Evolutionary conservation across 768 basidiomycete species (phyloP).

Genomic region (Bullera alba): DNA sequence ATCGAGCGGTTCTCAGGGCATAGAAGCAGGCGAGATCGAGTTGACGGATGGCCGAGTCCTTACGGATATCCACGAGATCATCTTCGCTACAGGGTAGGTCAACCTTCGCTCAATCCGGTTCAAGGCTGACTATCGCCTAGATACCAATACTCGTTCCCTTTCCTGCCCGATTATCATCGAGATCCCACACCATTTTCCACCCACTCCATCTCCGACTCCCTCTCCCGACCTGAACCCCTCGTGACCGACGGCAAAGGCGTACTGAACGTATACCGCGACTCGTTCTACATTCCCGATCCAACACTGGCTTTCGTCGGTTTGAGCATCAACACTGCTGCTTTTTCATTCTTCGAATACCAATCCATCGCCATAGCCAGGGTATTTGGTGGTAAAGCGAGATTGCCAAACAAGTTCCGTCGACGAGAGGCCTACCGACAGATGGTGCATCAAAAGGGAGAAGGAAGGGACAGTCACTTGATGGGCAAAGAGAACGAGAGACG

Average conservation of each 20-base stretch:
- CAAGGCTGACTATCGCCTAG: slow-evolving; percentile 2
- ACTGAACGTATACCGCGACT: slow-evolving; percentile 48
- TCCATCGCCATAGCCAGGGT: slow-evolving; percentile 27
- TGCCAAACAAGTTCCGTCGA: slow-evolving; percentile 8
- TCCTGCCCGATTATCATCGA: slow-evolving; percentile 49
- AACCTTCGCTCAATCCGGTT: neutral
- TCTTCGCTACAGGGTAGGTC: neutral
- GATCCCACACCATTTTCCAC: slow-evolving; percentile 6
- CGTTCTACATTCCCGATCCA: slow-evolving; percentile 51
- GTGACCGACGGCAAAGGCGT: slow-evolving; percentile 50
- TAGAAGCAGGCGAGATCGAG: neutral
- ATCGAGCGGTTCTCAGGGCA: neutral
- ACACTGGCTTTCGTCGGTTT: slow-evolving; percentile 47
- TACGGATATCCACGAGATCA: neutral
- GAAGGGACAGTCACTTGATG: slow-evolving; percentile 19
- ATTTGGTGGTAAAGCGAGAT: slow-evolving; percentile 14
- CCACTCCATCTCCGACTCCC: no score
- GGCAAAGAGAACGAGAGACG: slow-evolving; percentile 20
- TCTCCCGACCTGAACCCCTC: no score
- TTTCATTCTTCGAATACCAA: slow-evolving; percentile 34
- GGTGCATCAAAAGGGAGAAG: slow-evolving; percentile 11
- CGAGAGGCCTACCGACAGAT: slow-evolving; percentile 3
- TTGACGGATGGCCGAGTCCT: neutral
- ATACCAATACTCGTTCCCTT: slow-evolving; percentile 51
- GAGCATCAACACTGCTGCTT: slow-evolving; percentile 27